Base-by-base conservation (phyloP, 352 stramenopile species). In the Globisporangium sylvaticum region DNA sequence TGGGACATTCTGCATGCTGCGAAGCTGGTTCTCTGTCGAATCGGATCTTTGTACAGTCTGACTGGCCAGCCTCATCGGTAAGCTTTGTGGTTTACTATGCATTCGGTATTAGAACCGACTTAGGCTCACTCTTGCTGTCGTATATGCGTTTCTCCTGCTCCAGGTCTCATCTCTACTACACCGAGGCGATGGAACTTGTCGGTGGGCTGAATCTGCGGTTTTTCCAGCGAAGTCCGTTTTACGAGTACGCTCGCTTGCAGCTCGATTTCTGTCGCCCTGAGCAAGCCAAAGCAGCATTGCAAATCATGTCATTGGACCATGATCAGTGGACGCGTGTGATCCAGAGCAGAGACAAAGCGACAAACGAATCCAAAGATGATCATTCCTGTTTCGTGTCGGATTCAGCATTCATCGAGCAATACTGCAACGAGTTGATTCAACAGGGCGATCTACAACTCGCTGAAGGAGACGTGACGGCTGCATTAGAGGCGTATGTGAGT, bases 151-250 rank as follows among this genome's bases (percentile, higher is more conserved):
- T 37, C 50, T 39, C 22, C 1, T 29, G 6, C 9, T 32, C 1
- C 46, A 89, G 78, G 46, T 73, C 84, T 60, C 74, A 74, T 7
- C 62, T 74, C 20, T 93, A 90, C 59, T 87, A 87, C 48, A 70
- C 66, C 0, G 83, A 91, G 32, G 84, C 84, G 4, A 90, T 93
- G 83, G 67, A 79, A 24, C 72, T 93, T n/a, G 84, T 91, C 14
- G 78, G 83, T 44, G 79, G 81, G 7, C 37, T 93, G 4, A 70
- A 82, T n/a, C 71, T 89, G 25, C 62, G 56, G 20, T 78, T 79
- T 14, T 89, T 88, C n/a, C 76, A 77, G 57, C 80, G 73, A 22
- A 68, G 72, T 29, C 84, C 84, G 22, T 89, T 90, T 68, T 84
- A 81, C 55, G 74, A 88, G 53, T 93, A 84, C 32, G 83, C 81